phyloP scores from a whole-genome alignment of 257 asterid genomes.

The Lavandula angustifolia region DNA sequence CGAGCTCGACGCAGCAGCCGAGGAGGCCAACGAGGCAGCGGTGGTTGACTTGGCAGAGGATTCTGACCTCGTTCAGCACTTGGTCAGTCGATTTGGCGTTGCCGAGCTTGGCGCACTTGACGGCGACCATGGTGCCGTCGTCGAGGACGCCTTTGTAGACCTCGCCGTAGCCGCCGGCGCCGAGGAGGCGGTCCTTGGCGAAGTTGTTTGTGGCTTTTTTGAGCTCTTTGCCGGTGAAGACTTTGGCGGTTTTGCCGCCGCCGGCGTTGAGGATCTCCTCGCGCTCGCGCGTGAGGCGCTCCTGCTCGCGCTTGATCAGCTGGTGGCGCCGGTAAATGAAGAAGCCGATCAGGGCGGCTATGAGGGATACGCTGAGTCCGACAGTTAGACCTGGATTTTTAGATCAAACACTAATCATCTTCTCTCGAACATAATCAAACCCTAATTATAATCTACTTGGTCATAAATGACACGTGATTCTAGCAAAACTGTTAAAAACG shows the following conservation, averaged over 20 bases:
- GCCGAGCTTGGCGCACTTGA: constrained; percentile 90
- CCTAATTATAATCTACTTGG: too few species aligned
- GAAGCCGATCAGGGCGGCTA: constrained; percentile 43
- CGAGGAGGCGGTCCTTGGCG: constrained; percentile 78
- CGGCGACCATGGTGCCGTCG: constrained; percentile 72
- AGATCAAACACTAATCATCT: too few species aligned
- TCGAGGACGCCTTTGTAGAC: constrained; percentile 72
- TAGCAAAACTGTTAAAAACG: too few species aligned
- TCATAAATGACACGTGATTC: too few species aligned
- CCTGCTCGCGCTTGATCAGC: constrained; percentile 57
- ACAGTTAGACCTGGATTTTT: constrained; percentile 56
- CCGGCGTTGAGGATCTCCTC: constrained; percentile 74
- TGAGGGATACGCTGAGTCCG: constrained; percentile 56
- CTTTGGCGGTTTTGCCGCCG: constrained; percentile 66
- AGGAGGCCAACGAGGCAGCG: constrained; percentile 74
- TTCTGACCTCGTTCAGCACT: constrained; percentile 86
- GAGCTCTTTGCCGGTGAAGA: constrained; percentile 71
- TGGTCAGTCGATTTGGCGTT: constrained; percentile 82
- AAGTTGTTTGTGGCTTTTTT: constrained; percentile 82
- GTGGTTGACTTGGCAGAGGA: constrained; percentile 91
- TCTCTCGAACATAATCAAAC: too few species aligned
- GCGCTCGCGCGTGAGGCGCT: constrained; percentile 68
- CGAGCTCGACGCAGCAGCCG: constrained; percentile 93
- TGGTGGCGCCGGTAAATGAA: constrained; percentile 55
- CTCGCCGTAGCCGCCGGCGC: constrained; percentile 86